Conservation (phyloP, 306 rosid species). For the Aeschynomene evenia region DNA sequence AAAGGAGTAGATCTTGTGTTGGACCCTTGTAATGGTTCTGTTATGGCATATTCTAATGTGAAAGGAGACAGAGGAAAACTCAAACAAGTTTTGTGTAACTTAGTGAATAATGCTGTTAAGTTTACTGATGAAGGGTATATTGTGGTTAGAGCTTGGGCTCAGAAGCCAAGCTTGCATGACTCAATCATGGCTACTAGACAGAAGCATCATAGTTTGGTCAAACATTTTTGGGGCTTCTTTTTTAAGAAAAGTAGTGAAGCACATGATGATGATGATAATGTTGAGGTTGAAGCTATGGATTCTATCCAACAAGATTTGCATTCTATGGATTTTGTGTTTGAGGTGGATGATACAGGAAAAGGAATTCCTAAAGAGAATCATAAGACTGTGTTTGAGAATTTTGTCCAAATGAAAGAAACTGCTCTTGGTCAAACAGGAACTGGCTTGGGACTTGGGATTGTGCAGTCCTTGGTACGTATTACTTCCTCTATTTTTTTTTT, state of each 20-base stretch:
- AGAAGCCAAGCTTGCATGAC: conserved; percentile 46
- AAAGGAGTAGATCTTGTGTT: conserved; percentile 72
- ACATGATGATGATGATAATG: too few species aligned
- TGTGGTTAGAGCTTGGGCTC: conserved; percentile 58
- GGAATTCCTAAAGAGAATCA: conserved; percentile 84
- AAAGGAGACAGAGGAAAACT: conserved; percentile 81
- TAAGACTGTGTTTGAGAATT: conserved; percentile 64
- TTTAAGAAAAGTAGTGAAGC: conserved; percentile 29
- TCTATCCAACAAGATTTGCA: conserved; percentile 30
- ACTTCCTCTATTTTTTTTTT: neutral
- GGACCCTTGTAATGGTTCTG: conserved; percentile 67
- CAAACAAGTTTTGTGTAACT: conserved; percentile 66
- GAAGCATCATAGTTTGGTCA: neutral
- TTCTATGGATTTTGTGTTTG: conserved; percentile 61
- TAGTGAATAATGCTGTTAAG: conserved; percentile 80
- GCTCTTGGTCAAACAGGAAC: conserved; percentile 64
- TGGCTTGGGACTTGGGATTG: conserved; percentile 95
- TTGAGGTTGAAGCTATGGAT: conserved; percentile 35
- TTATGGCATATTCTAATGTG: conserved; percentile 44
- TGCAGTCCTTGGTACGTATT: conserved; percentile 65
- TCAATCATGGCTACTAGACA: conserved; percentile 33
- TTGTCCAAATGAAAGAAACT: conserved; percentile 72
- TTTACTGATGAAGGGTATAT: conserved; percentile 71
- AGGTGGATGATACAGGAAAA: conserved; percentile 84
- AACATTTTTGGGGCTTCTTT: conserved; percentile 36